Base-by-base conservation (phyloP, 148 eudicot genomes). In the Hydrangea macrophylla region DNA sequence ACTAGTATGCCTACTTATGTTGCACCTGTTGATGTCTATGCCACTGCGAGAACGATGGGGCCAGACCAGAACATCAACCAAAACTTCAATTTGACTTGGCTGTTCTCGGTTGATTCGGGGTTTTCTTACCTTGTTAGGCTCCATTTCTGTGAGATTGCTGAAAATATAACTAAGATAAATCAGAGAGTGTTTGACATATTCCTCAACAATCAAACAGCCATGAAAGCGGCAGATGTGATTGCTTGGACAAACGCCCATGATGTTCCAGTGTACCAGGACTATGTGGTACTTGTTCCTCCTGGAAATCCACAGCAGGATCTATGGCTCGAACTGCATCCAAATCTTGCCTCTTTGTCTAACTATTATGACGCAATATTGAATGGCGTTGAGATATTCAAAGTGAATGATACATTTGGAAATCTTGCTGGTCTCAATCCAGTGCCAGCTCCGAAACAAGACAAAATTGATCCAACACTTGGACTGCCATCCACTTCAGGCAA, bases 391-490 rank as follows among this genome's bases (percentile, higher is more conserved):
- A 79, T 93, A 65, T 93, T 90, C 69, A 93, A 90, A 78, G 23
- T 90, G 17, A 93, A 70, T 62, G 79, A 75, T 51, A 64, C 75
- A n/a, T 27, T 50, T 48, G 89, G 89, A 51, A 88, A 80, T 77
- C 98, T 93, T 58, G 96, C 84, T 1, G 98, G 96, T 26, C 82
- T 83, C 28, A 90, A 88, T 80, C 96, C 95, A 12, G 69, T 85
- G 23, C 98, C 98, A 40, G 74, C 84, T 67, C 88, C 90, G 20
- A 32, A 40, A 57, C 86, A 80, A 44, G 76, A 70, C 10, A 33
- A 40, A 4, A 61, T 73, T 51, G 81, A 63, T 70, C 62, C 73
- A 51, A 42, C 77, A 17, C 22, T 65, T 10, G 22, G 23, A 22
- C 65, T 18, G 6, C 51, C 83, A 18, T 58, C 78, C 25, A 58